Evolutionary conservation across 306 rosid genomes (phyloP).

Genomic region (Abrus precatorius): DNA sequence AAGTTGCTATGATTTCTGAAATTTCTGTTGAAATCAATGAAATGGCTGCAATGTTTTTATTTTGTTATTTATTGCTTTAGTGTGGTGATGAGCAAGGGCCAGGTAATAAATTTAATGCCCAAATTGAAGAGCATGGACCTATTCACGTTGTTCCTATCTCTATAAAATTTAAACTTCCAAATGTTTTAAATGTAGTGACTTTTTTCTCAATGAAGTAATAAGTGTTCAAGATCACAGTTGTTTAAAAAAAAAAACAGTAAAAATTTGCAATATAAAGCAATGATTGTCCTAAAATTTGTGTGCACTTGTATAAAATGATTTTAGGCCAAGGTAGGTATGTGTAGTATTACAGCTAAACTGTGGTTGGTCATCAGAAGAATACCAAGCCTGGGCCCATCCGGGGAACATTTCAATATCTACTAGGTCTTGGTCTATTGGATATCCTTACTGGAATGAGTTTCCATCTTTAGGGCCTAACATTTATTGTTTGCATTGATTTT

Average conservation of each 20-base stretch:
- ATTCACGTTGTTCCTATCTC: background rate
- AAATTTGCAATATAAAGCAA: background rate
- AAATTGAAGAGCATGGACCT: background rate
- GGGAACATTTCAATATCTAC: background rate
- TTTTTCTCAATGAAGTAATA: background rate
- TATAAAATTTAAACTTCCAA: background rate
- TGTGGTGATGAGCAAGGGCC: background rate
- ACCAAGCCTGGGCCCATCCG: background rate
- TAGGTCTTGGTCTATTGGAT: background rate
- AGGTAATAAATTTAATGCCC: background rate
- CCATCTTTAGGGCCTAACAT: background rate
- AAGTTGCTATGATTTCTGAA: background rate
- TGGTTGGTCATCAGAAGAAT: background rate
- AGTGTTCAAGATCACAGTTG: background rate
- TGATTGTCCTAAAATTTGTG: background rate
- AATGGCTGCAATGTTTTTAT: background rate
- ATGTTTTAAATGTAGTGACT: background rate
- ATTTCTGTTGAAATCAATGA: background rate
- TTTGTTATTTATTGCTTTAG: background rate
- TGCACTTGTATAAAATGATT: background rate
- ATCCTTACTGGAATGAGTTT: background rate
- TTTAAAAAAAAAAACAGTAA: background rate
- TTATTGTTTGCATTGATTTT: background rate
- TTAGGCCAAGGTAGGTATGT: background rate
- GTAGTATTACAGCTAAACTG: background rate